These are phyloP conservation scores for Misopates orontium DNA, from an alignment of 257 asterid species.

Conservation along the genomic window DNA sequence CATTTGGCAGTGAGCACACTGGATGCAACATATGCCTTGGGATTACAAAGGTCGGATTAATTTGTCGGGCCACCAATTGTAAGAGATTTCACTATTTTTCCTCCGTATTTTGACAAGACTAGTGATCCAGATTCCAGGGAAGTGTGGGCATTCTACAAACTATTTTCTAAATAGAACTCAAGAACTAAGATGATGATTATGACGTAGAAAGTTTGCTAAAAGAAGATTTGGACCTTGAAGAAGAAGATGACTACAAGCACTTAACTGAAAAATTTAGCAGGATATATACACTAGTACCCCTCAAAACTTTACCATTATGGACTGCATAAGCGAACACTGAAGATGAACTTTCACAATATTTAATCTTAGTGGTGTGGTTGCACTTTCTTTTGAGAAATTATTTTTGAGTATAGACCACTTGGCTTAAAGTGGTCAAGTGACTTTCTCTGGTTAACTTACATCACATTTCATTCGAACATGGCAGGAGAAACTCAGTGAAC, in stretches of 20 bases:
- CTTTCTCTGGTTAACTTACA: neutral
- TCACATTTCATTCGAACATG: conserved; percentile 40
- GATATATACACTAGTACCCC: conserved; percentile 68
- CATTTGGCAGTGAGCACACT: conserved; percentile 79
- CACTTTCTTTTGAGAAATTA: neutral
- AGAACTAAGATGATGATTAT: conserved; percentile 13
- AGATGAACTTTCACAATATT: neutral
- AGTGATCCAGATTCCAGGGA: conserved; percentile 24
- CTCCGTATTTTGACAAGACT: conserved; percentile 39
- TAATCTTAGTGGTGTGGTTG: neutral
- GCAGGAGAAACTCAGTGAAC: conserved; percentile 69
- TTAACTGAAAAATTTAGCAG: conserved; percentile 59
- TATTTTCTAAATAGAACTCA: conserved; percentile 38
- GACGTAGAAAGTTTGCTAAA: conserved; percentile 18
- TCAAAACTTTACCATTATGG: conserved; percentile 59
- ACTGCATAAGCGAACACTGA: conserved; percentile 46
- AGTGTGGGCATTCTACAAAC: conserved; percentile 35
- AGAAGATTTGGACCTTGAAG: conserved; percentile 52
- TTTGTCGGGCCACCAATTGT: conserved; percentile 46
- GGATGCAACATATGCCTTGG: conserved; percentile 68
- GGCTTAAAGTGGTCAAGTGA: too few relatives aligned
- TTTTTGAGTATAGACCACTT: too few relatives aligned
- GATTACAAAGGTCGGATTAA: conserved; percentile 69
- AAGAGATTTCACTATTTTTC: conserved; percentile 52
- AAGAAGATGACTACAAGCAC: conserved; percentile 67